phyloP scores from a whole-genome alignment of 306 rosid species.

The Casuarina glauca region DNA sequence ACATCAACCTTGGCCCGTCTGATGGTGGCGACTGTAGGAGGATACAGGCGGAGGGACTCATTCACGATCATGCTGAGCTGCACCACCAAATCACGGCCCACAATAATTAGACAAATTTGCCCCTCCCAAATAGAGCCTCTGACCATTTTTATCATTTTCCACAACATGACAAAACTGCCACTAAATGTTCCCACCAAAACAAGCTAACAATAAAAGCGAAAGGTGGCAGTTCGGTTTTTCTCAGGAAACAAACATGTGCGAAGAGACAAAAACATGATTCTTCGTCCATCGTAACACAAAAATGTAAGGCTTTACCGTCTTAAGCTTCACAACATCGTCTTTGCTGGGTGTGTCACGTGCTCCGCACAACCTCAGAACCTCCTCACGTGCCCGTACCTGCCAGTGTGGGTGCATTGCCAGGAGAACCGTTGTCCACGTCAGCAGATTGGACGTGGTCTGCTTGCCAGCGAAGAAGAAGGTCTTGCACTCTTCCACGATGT shows the following conservation, averaged over 20 bases:
- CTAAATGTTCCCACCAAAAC: slow-evolving; percentile 11
- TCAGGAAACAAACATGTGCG: slow-evolving; percentile 31
- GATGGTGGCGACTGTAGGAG: slow-evolving; percentile 82
- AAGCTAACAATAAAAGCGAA: slow-evolving; percentile 19
- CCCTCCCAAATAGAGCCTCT: not conserved
- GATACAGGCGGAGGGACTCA: slow-evolving; percentile 81
- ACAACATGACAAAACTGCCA: slow-evolving; percentile 21
- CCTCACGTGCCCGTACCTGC: slow-evolving; percentile 95
- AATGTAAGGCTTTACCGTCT: slow-evolving; percentile 55
- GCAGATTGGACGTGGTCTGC: slow-evolving; percentile 96
- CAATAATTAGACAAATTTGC: not conserved
- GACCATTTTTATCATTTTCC: not conserved
- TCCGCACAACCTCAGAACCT: slow-evolving; percentile 74
- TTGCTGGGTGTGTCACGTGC: slow-evolving; percentile 81
- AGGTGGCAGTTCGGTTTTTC: slow-evolving; percentile 33
- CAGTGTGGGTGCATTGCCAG: slow-evolving; percentile 97
- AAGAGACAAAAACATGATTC: slow-evolving; percentile 47
- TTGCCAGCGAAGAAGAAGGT: slow-evolving; percentile 98
- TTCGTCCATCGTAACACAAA: slow-evolving; percentile 11
- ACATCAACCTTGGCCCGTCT: slow-evolving; percentile 69
- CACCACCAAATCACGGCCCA: slow-evolving; percentile 25
- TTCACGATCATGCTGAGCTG: slow-evolving; percentile 87
- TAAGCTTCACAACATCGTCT: slow-evolving; percentile 76
- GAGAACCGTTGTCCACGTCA: slow-evolving; percentile 96
- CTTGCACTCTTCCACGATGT: slow-evolving; percentile 97